Base-by-base conservation (phyloP, 1,284 basidiomycete genomes). In the Apiotrichum domesticum region DNA sequence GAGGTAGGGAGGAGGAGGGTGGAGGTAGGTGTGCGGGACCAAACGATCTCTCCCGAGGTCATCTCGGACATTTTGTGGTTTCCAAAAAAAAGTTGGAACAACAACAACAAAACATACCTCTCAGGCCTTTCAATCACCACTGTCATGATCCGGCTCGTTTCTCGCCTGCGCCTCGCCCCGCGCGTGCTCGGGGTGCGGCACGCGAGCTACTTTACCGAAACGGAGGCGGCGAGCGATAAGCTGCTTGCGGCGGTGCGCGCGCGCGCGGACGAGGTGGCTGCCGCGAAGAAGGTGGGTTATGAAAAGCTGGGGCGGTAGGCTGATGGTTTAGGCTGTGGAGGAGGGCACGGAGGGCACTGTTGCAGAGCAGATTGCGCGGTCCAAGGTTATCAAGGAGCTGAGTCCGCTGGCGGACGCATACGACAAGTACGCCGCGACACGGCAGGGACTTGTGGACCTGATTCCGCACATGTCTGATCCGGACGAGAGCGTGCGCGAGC, bases 401-500 rank as follows among this genome's bases (percentile, higher is more conserved):
- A 81, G 83, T 46, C 78, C 81, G 2, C 66, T 86, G 4, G 73
- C 79, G 21, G 74, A 78, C 29, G 80, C 80, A 8, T 85, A 83
- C 80, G 64, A 75, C 7, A 67, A 74, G 15, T 86, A 84, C 77
- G 59, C 66, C 3, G 66, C 67, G 29, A 74, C 79, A 1, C 76
- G 75, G 61, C 67, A 80, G 74, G 80, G 84, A 48, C 76, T 89
- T 13, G 70, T 82, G 62, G 87, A 88, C 61, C 84, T 85, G 0
- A 68, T 79, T 4, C 70, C 80, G 0, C 81, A 90, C 1, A 80
- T 92, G 1, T 71, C 80, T n/a, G 88, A 92, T 67, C 79, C 86
- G 0, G 93, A 97, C 67, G 80, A 83, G 1, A 79, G 82, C 13
- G 85, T 97, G 79, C 84, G 87, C 3, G 77, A 83, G 11, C 80